Base-by-base conservation (phyloP, 1,284 basidiomycete genomes). In the Kwoniella shivajii region DNA sequence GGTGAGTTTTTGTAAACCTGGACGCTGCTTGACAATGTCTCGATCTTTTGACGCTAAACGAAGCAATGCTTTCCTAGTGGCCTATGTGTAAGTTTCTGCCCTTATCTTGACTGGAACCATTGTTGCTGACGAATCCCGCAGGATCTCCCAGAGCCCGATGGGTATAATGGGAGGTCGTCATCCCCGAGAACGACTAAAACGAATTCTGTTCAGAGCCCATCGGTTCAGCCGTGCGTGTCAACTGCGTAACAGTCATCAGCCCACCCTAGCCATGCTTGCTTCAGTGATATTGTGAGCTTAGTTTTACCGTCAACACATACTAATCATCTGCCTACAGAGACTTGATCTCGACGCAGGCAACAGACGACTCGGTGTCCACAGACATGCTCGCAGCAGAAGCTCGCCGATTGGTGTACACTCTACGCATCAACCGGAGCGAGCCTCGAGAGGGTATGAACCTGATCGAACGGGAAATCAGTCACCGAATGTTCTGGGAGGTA, bases 401-500 rank as follows among this genome's bases (percentile, higher is more conserved):
- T 44, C 42, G 42, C 14, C 22, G 42, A 24, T 30, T 44, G 11
- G 42, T 44, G 3, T 44, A 44, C 14, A 44, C 42, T 6, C 27
- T 44, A 27, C 24, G 26, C 7, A 26, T 44, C 42, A 18, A 44
- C 24, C 42, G 24, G 16, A 27, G 6, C 14, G 42, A 44, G 18
- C 42, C 42, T 29, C 42, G 42, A 4, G 42, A 16, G 18, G 42
- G 42, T 16, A 44, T 44, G 42, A 13, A 24, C 4, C 26, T 44
- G 14, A 29, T 29, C 22, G 42, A 44, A 11, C 27, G 30, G 22
- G 20, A 44, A n/a, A 44, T 44, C 13, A 29, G 42, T 18, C 26
- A n/a, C 24, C 42, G 42, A 10, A 44, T 44, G 42, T 44, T 29
- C 26, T 44, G 42, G 42, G 42, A 44, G 24, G 42, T 44, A n/a